phyloP scores from a whole-genome alignment of 306 rosid species.

The Leucaena leucocephala region DNA sequence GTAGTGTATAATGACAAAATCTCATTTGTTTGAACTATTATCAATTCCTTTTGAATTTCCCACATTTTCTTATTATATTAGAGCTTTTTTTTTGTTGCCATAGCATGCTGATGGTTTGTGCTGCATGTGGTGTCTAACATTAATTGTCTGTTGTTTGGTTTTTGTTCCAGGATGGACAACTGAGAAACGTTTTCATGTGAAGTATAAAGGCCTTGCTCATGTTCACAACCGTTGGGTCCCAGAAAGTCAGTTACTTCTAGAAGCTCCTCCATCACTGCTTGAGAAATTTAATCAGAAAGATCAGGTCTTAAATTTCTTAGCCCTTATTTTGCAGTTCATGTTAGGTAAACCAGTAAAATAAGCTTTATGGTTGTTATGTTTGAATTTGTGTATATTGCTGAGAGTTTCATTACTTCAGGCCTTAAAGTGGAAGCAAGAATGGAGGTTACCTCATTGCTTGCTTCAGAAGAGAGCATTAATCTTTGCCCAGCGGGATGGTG shows the following conservation, averaged over 20 bases:
- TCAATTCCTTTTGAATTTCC: background rate
- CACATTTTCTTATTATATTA: constrained; percentile 2
- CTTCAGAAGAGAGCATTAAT: constrained; percentile 54
- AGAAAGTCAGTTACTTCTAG: constrained; percentile 55
- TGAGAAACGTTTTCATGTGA: constrained; percentile 60
- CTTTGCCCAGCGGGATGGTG: constrained; percentile 39
- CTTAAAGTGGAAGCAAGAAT: constrained; percentile 51
- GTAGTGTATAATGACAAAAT: constrained; percentile 43
- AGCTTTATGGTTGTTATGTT: constrained; percentile 26
- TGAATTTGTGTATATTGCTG: constrained; percentile 12
- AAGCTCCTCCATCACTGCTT: constrained; percentile 60
- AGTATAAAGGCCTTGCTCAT: constrained; percentile 71
- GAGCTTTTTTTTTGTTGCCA: background rate
- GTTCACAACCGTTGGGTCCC: constrained; percentile 65
- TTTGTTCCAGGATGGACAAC: constrained; percentile 43
- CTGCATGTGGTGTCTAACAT: constrained; percentile 21
- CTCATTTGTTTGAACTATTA: background rate
- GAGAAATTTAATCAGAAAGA: constrained; percentile 43
- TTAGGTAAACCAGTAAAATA: constrained; percentile 10
- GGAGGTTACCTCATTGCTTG: constrained; percentile 71
- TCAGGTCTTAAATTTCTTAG: constrained; percentile 52
- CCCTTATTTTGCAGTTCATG: constrained; percentile 17
- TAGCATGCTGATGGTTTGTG: background rate
- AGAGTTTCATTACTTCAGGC: constrained; percentile 41
- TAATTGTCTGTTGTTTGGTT: constrained; percentile 18